Percentiles rank a stretch among this genome's conserved stretches.
Evolutionary conservation across 148 eudicot species (phyloP).

Genomic region (Dianthus caryophyllus): DNA sequence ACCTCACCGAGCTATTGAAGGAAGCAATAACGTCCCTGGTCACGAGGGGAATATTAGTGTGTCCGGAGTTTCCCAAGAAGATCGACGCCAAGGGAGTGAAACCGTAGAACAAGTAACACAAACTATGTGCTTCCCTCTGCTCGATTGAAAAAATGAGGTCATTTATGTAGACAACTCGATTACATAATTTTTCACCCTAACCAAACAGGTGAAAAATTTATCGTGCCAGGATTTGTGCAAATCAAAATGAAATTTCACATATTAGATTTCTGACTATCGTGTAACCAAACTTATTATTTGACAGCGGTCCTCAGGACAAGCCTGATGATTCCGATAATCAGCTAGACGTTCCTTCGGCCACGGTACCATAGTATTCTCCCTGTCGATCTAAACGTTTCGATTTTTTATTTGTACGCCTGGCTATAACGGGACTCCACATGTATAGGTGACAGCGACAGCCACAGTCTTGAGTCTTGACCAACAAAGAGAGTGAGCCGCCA

Average conservation of each 20-base stretch:
- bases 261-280: background rate
- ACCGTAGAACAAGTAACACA: constrained; percentile 37
- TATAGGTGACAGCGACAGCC: constrained; percentile 34
- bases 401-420: background rate
- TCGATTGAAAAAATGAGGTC: too few relatives aligned
- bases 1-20: constrained; percentile 15
- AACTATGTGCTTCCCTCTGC: constrained; percentile 30
- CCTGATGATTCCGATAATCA: constrained; percentile 19
- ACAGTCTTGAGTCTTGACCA: constrained; percentile 20
- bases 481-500: constrained; percentile 12
- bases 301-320: constrained; percentile 27
- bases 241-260: background rate
- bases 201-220: too few relatives aligned
- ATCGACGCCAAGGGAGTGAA: constrained; percentile 36
- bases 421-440: background rate
- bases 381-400: background rate
- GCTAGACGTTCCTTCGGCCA: constrained; percentile 19
- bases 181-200: too few relatives aligned
- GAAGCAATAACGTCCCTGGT: constrained; percentile 23
- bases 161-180: too few relatives aligned
- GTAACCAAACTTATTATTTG: constrained; percentile 6
- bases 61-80: constrained; percentile 49
- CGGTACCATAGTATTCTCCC: constrained; percentile 22
- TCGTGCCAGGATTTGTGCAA: too few relatives aligned
- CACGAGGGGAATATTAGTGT: constrained; percentile 36